A percentile compares a stretch with the other conserved stretches of the same genome.
These are phyloP conservation scores for Alternaria conjuncta DNA, from an alignment of 2,329 filamentous ascomycete species.

Conservation along the genomic window DNA sequence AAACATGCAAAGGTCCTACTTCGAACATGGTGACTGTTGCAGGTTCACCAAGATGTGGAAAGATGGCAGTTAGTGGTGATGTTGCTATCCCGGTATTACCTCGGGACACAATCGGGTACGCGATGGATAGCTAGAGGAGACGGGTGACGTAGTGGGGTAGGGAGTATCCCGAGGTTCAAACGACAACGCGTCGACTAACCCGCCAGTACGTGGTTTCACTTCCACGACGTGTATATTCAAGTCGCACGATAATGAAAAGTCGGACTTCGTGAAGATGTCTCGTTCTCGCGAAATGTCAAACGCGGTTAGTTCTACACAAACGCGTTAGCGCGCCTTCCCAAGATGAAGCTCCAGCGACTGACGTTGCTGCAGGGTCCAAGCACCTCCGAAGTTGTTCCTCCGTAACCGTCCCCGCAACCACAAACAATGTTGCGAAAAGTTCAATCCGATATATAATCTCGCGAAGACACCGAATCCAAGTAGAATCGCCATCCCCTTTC, in stretches of 20 bases:
- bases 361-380: constrained; percentile 15
- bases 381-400: constrained; percentile 12
- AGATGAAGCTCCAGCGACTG: background rate
- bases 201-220: background rate
- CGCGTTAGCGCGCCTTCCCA: background rate
- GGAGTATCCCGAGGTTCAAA: constrained; percentile 2
- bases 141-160: constrained; percentile 16
- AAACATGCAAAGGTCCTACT: constrained; percentile 7
- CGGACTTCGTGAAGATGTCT: background rate
- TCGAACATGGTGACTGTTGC: constrained; percentile 21
- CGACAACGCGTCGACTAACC: background rate
- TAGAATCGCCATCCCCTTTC: background rate
- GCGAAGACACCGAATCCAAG: background rate
- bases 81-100: background rate
- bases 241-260: background rate
- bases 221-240: background rate
- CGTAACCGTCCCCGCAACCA: constrained; percentile 4
- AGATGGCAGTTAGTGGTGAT: background rate
- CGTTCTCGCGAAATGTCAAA: background rate
- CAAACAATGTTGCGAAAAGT: background rate
- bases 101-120: background rate
- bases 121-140: background rate
- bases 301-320: background rate
- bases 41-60: background rate
- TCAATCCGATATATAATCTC: background rate